phyloP scores from a whole-genome alignment of 768 basidiomycete species.

The Leccinellum albellum region DNA sequence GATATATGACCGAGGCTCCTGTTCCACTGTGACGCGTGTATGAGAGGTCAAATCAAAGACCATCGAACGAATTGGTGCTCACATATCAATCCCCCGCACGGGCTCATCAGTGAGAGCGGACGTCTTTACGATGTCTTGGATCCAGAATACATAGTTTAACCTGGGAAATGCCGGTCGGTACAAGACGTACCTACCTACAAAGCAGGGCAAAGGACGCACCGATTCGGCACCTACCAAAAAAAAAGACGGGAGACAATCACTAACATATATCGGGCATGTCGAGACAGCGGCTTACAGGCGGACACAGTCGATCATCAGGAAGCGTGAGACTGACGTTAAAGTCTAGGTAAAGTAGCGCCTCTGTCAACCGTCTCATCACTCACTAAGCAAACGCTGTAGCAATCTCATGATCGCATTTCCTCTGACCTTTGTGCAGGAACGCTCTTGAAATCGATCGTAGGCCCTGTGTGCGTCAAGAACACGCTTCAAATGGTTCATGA shows the following conservation, averaged over 20 bases:
- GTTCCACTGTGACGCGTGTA: slow-evolving; percentile 59
- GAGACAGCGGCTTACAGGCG: slow-evolving; percentile 58
- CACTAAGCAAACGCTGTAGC: slow-evolving; percentile 1
- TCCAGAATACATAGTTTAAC: slow-evolving; percentile 84
- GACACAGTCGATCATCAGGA: slow-evolving; percentile 71
- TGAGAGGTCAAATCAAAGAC: background rate
- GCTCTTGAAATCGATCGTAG: slow-evolving; percentile 73
- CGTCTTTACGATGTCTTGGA: slow-evolving; percentile 61
- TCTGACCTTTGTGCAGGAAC: slow-evolving; percentile 63
- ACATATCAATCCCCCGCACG: slow-evolving; percentile 75
- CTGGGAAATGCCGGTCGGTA: slow-evolving; percentile 35
- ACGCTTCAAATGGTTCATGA: slow-evolving; percentile 17
- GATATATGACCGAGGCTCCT: slow-evolving; percentile 87
- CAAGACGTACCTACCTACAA: background rate
- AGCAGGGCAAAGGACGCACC: slow-evolving; percentile 35
- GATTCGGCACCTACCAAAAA: slow-evolving; percentile 59
- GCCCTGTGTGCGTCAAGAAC: slow-evolving; percentile 21
- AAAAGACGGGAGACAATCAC: background rate
- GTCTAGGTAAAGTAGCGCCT: slow-evolving; percentile 72
- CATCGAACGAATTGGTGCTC: slow-evolving; percentile 17
- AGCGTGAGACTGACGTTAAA: slow-evolving; percentile 62
- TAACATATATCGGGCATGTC: background rate
- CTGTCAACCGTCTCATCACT: slow-evolving; percentile 65
- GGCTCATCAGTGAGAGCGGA: slow-evolving; percentile 7
- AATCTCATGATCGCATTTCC: background rate